A percentile compares a stretch with the other conserved stretches of the same genome.
Conservation (phyloP, 225 moss, liverwort and hornwort genomes). For the Climacium dendroides region DNA sequence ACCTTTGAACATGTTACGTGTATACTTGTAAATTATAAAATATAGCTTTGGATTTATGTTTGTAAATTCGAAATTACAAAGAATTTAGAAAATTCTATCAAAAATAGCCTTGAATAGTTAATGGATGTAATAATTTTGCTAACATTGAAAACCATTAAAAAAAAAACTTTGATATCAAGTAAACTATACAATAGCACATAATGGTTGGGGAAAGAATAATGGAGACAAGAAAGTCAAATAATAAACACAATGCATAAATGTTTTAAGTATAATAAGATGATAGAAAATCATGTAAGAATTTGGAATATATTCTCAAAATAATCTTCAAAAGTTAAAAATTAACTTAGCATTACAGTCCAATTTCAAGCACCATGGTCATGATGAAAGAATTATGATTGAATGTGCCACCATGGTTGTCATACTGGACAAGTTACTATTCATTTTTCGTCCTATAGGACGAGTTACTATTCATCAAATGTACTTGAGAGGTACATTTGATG, state of each 20-base stretch:
- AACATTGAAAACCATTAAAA: neutral
- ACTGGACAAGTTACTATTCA: too few relatives aligned
- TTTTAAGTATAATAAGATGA: neutral
- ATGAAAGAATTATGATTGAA: neutral
- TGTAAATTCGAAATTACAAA: neutral
- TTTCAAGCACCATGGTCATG: neutral
- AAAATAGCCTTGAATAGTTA: rapidly evolving
- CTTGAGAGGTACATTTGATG: too few relatives aligned
- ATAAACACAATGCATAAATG: neutral
- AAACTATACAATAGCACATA: neutral
- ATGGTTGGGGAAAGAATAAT: neutral
- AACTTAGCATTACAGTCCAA: neutral
- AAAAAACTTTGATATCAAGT: too few relatives aligned
- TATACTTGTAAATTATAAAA: neutral
- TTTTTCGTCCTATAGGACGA: too few relatives aligned
- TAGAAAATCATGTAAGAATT: neutral
- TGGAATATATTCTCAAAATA: neutral
- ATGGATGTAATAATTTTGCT: neutral
- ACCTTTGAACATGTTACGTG: rapidly evolving
- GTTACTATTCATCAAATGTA: too few relatives aligned
- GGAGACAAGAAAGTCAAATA: neutral
- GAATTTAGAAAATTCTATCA: neutral
- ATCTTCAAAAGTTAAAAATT: neutral
- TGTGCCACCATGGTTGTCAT: too few relatives aligned
- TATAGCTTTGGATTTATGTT: neutral